phyloP scores from a whole-genome alignment of 495 filamentous ascomycete genomes.

The Lichina pygmaea region DNA sequence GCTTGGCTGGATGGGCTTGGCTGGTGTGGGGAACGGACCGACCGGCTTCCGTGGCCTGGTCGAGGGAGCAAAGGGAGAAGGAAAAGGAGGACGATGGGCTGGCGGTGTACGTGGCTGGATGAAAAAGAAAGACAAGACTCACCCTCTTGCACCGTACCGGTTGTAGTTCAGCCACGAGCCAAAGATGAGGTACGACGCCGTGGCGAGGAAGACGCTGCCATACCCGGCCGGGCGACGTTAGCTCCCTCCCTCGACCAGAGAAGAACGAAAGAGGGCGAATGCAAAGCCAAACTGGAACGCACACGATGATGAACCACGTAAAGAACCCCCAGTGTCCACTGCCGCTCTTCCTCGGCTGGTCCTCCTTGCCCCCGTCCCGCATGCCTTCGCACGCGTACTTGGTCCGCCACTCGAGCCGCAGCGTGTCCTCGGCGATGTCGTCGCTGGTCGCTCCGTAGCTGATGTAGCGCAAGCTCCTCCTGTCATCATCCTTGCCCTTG shows the following conservation, averaged over 20 bases:
- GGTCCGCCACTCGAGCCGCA: constrained; percentile 62
- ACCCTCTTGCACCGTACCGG: constrained; percentile 61
- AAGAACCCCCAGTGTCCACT: constrained; percentile 66
- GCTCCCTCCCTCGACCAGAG: background rate
- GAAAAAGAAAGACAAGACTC: background rate
- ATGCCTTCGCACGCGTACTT: constrained; percentile 55
- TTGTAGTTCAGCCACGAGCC: constrained; percentile 98
- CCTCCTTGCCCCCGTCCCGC: constrained; percentile 13
- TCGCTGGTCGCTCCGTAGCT: constrained; percentile 30
- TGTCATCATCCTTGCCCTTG: constrained; percentile 12
- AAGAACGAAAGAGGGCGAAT: background rate
- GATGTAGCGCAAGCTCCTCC: constrained; percentile 31
- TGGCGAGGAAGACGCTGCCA: constrained; percentile 51
- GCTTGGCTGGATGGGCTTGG: no score
- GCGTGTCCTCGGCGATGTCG: constrained; percentile 20
- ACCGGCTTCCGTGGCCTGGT: no score
- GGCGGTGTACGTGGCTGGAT: background rate
- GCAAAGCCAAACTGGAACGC: constrained; percentile 13
- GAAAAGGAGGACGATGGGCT: background rate
- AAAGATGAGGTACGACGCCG: constrained; percentile 85
- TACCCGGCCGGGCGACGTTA: background rate
- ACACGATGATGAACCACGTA: constrained; percentile 94
- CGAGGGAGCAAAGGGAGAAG: background rate
- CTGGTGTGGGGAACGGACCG: no score
- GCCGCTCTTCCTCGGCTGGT: constrained; percentile 7